Conservation (phyloP, 1,139 yeast genomes). For the Hyphopichia buzzinii region DNA sequence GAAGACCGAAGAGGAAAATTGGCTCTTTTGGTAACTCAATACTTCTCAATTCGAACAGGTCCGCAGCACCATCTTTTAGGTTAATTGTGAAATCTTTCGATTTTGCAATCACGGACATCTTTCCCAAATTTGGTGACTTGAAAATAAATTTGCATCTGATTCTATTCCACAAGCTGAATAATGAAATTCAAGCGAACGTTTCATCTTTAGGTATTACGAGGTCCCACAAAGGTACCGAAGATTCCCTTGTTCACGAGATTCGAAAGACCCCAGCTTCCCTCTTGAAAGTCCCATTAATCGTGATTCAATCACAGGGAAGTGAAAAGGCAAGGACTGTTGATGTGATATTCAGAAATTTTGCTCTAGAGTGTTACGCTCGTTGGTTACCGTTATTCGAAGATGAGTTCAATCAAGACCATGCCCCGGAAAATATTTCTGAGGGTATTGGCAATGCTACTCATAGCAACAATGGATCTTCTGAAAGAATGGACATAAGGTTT, state of each 20-base stretch:
- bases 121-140: constrained; percentile 48
- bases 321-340: constrained; percentile 26
- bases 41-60: constrained; percentile 8
- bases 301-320: constrained; percentile 17
- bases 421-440: constrained; percentile 16
- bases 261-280: constrained; percentile 15
- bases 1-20: constrained; percentile 14
- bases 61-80: constrained; percentile 19
- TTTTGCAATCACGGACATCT: constrained; percentile 24
- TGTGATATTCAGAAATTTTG: constrained; percentile 41
- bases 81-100: constrained; percentile 21
- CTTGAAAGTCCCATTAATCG: constrained; percentile 19
- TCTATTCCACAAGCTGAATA: constrained; percentile 30
- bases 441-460: not conserved
- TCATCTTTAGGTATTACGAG: constrained; percentile 21
- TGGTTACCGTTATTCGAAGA: constrained; percentile 44
- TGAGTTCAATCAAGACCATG: constrained; percentile 8
- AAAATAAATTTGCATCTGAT: constrained; percentile 20
- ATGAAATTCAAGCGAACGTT: constrained; percentile 31
- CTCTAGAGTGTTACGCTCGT: constrained; percentile 51
- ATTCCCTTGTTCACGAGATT: constrained; percentile 25
- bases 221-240: constrained; percentile 3
- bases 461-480: not conserved
- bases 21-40: constrained; percentile 7
- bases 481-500: constrained; percentile 38